Percentiles rank a stretch among this genome's conserved stretches.
Evolutionary conservation across 129 eudicot genomes (phyloP).

Genomic region (Saussurea involucrata): DNA sequence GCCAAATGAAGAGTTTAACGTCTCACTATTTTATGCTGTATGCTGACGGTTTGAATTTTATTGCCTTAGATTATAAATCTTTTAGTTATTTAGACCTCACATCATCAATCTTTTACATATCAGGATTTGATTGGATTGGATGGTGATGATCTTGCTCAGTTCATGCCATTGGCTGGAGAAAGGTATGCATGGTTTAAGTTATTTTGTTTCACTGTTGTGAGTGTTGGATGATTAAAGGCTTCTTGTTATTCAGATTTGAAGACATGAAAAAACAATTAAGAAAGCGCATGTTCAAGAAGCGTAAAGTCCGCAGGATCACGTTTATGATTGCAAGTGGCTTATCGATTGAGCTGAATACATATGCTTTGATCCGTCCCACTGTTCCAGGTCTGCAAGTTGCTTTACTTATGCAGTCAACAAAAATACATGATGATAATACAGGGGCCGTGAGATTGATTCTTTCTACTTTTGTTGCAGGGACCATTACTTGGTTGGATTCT

Average conservation of each 20-base stretch:
- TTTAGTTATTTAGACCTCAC: conserved; percentile 9
- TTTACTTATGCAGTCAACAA: neutral
- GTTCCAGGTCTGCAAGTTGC: conserved; percentile 60
- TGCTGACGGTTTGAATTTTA: conserved; percentile 21
- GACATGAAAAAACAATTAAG: conserved; percentile 81
- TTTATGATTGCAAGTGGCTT: conserved; percentile 66
- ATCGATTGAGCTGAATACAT: conserved; percentile 79
- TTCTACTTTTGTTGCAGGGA: conserved; percentile 42
- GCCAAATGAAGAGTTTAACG: conserved; percentile 70
- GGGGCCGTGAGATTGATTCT: conserved; percentile 17
- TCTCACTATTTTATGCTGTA: conserved; percentile 87
- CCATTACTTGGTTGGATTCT: conserved; percentile 92
- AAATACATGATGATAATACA: neutral
- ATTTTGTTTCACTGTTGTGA: neutral
- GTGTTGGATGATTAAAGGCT: neutral
- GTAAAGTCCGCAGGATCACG: conserved; percentile 71
- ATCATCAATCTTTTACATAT: conserved; percentile 13
- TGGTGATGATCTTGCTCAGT: conserved; percentile 70
- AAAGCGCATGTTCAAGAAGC: conserved; percentile 90
- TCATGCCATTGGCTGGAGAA: conserved; percentile 67
- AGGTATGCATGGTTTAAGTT: conserved; percentile 41
- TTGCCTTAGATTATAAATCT: neutral
- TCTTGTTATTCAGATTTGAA: conserved; percentile 50
- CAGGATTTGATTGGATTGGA: conserved; percentile 95
- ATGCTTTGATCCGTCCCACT: conserved; percentile 92